Evolutionary conservation across 140 eudicot genomes (phyloP), one percentile per base, ranked within the genome.

Genomic region (Ambrosia hybrid): DNA sequence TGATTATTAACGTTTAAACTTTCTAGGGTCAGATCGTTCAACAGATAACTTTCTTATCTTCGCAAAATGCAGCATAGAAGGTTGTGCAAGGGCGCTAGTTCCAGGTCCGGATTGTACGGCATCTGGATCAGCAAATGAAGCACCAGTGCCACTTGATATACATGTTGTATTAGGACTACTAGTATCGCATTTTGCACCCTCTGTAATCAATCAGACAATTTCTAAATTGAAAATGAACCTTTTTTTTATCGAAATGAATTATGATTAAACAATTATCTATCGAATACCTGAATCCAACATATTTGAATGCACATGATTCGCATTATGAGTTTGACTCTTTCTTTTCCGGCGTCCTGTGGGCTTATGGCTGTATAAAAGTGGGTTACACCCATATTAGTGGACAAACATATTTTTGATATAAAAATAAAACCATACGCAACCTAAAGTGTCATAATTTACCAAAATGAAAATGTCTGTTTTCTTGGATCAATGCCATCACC

Each of bases 21-120:
- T 90, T 86, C 88, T 82, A 53, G 88, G 80, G 34, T 90, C 97
- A 73, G 94, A 82, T 5, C 86, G 88, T 85, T 93, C 97, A 36
- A 68, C 52, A 16, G 98, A 87, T 41, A 87, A 68, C 84, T 83
- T 93, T 77, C 98, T 84, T 38, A 94, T 80, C 83, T 93, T 93
- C 4, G 97, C 91, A 87, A 84, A 90, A 36, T 87, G 97, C 30
- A 84, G 88, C 83, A 87, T 66, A 16, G 88, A 73, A 13, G 92
- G 85, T 67, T 92, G 83, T 37, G 86, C 73, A 55, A 82, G 76
- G 84, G 75, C 82, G 87, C 80, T 82, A 56, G 61, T 16, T 82
- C 84, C 93, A 71, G 89, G 78, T 59, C 81, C 53, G 53, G 96
- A 85, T 79, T 87, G 98, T 21, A 65, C 79, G 74, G 81, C 82